phyloP scores from a whole-genome alignment of 148 eudicot genomes.

The Chenopodium quinoa region DNA sequence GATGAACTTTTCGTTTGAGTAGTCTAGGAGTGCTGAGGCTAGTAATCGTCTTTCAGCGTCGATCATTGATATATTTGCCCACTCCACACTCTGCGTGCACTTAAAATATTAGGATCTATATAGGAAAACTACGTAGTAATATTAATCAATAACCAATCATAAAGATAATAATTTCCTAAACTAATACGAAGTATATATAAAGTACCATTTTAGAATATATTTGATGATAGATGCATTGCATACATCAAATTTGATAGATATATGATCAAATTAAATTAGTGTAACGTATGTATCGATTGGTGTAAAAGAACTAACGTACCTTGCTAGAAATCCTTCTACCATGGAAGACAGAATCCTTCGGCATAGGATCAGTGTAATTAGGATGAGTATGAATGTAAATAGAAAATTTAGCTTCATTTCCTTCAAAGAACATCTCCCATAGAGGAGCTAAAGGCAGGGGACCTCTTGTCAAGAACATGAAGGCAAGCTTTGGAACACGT shows the following conservation, averaged over 20 bases:
- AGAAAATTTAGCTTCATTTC: constrained; percentile 30
- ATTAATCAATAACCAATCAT: no score
- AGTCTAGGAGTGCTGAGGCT: constrained; percentile 17
- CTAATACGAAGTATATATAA: no score
- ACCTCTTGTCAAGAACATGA: constrained; percentile 43
- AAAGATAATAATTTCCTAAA: no score
- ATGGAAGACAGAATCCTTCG: constrained; percentile 33
- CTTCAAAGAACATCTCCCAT: constrained; percentile 42
- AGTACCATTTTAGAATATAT: no score
- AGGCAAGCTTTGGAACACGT: constrained; percentile 34
- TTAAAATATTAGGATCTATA: no score
- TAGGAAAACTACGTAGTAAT: no score
- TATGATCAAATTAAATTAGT: no score
- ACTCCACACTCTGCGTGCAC: background rate
- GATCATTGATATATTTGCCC: constrained; percentile 21
- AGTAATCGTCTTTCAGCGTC: constrained; percentile 20
- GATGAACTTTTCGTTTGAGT: constrained; percentile 18
- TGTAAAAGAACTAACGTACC: constrained; percentile 11
- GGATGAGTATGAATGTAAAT: constrained; percentile 41
- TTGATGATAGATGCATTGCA: no score
- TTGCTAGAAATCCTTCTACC: constrained; percentile 37
- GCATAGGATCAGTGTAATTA: constrained; percentile 18
- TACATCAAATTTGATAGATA: no score
- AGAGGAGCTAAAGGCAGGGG: constrained; percentile 43
- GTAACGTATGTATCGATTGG: no score